Evolutionary conservation across 2,329 filamentous ascomycete genomes (phyloP), one percentile per base, ranked within the genome.

Genomic region (Pyrenochaeta sp.): DNA sequence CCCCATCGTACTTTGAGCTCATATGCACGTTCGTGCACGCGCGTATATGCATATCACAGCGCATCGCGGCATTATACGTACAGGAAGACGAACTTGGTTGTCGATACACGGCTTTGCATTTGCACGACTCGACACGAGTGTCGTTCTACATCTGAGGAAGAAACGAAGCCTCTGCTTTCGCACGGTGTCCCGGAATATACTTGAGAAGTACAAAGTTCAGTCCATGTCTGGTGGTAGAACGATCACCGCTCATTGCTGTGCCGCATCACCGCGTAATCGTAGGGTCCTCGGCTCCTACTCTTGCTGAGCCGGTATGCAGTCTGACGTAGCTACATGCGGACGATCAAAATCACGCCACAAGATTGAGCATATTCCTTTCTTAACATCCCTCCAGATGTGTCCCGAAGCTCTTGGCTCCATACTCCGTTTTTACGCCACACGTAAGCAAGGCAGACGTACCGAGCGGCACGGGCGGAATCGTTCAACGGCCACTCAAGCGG

Each of bases 401-500:
- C 25, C 24, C 19, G 34, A 37, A 27, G 30, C 19, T 30, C 30
- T 40, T 54, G 51, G 54, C 39, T 24, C 25, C 6, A 13, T 37
- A 25, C 34, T 37, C 27, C 7, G 43, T 47, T 42, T 54, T 50
- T 25, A 44, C 24, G 54, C 49, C 46, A 37, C 32, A 57, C 53
- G 53, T 56, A 49, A 46, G 47, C 51, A 48, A 54, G 52, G 30
- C 52, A 53, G 25, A 55, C 46, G 52, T 61, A 53, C 42, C 58
- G 54, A 47, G 56, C 59, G 62, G 51, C 48, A 51, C 56, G 50
- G 58, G 54, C 63, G 61, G 58, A 55, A 57, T 7, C 40, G 50
- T 54, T 52, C 51, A 59, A 54, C 57, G 52, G 59, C 56, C 40
- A 46, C 22, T 56, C n/a, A 25, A 64, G 50, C 64, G 60, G 65